Evolutionary conservation across 768 basidiomycete genomes (phyloP).

Genomic region (Leccinum barrowsii): DNA sequence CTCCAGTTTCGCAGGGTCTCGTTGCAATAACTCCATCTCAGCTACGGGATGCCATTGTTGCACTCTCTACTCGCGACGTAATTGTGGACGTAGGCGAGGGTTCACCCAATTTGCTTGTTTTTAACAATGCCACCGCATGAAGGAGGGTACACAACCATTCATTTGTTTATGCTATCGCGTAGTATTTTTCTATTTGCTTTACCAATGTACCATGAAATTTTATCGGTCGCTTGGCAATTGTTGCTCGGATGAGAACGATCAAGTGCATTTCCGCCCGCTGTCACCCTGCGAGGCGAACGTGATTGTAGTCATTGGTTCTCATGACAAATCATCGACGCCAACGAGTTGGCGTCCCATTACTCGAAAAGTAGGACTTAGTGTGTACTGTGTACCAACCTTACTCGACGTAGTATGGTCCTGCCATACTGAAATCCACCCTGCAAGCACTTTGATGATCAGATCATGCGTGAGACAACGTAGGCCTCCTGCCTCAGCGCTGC

Average conservation of each 20-base stretch:
- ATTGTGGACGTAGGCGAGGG: conserved; percentile 45
- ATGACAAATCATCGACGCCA: background rate
- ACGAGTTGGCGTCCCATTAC: background rate
- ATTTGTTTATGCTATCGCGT: conserved; percentile 5
- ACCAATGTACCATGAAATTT: background rate
- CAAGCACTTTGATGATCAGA: conserved; percentile 9
- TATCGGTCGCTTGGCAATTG: background rate
- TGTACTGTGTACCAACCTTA: background rate
- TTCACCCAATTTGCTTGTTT: conserved; percentile 72
- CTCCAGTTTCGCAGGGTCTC: conserved; percentile 39
- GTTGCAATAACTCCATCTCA: conserved; percentile 57
- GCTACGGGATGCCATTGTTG: conserved; percentile 72
- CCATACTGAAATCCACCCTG: conserved; percentile 8
- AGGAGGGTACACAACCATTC: background rate
- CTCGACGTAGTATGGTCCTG: background rate
- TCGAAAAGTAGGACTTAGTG: background rate
- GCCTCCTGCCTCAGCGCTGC: conserved; percentile 69
- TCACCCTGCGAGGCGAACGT: no score
- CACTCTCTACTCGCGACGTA: conserved; percentile 50
- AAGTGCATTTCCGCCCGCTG: background rate
- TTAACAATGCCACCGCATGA: conserved; percentile 67
- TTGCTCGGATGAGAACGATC: background rate
- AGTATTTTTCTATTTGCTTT: background rate
- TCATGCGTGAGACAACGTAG: conserved; percentile 43
- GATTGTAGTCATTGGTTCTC: no score